Percentiles rank a stretch among this genome's conserved stretches.
phyloP scores from a whole-genome alignment of 805 yeast genomes.

The Ogataea degrootiae region DNA sequence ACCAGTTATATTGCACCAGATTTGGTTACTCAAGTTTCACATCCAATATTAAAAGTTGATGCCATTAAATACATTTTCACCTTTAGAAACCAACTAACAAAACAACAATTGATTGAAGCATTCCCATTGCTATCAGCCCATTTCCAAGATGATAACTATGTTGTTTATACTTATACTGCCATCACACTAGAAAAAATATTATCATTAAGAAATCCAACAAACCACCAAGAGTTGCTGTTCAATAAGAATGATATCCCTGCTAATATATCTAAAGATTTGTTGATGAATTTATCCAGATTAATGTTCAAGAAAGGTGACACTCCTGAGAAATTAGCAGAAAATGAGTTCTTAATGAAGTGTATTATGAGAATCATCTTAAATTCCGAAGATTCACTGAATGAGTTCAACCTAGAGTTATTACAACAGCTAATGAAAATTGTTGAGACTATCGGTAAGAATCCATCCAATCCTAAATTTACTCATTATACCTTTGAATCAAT shows the following conservation, averaged over 20 bases:
- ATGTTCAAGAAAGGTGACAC: constrained; percentile 54
- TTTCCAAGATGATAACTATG: constrained; percentile 61
- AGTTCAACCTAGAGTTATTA: constrained; percentile 44
- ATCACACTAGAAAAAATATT: constrained; percentile 86
- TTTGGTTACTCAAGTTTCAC: constrained; percentile 51
- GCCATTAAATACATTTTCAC: constrained; percentile 87
- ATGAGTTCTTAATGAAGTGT: constrained; percentile 88
- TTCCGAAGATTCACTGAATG: constrained; percentile 58
- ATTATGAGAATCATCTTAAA: constrained; percentile 77
- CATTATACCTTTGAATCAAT: constrained; percentile 89
- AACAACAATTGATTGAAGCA: constrained; percentile 72
- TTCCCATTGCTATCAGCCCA: constrained; percentile 75
- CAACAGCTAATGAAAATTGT: constrained; percentile 68
- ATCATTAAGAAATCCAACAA: constrained; percentile 62
- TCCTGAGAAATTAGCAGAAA: constrained; percentile 92
- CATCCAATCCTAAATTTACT: constrained; percentile 90
- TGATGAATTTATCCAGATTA: constrained; percentile 61
- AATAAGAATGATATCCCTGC: constrained; percentile 67
- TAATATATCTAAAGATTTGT: constrained; percentile 50
- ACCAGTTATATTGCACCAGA: constrained; percentile 77
- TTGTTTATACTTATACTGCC: constrained; percentile 90
- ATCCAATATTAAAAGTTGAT: constrained; percentile 83
- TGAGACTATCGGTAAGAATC: constrained; percentile 72
- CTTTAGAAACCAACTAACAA: constrained; percentile 89
- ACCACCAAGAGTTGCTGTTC: constrained; percentile 57